Base-by-base conservation (phyloP, 106 monocot species). In the Dendrobium officinale region DNA sequence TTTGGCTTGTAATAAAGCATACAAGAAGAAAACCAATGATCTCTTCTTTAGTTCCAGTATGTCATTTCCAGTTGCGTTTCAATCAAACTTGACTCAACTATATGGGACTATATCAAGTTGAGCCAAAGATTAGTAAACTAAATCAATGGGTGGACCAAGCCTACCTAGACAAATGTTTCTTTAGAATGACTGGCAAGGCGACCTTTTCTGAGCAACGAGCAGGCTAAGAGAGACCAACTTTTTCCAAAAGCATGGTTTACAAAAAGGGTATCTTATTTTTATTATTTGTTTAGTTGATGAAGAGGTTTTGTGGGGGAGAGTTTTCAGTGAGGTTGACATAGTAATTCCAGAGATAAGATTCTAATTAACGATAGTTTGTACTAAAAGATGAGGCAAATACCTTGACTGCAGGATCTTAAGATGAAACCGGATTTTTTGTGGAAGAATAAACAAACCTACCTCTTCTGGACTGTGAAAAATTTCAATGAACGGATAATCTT, bases 401-500 rank as follows among this genome's bases (percentile, higher is more conserved):
- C 10, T 66, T 66, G 15, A 24, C 26, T 24, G 26, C n/a, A 10
- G n/a, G 24, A 66, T 66, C 8, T 66, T 66, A 66, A 8, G 64
- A 66, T 66, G 64, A 26, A 24, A 26, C 64, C 26, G 1, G 64
- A 66, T 26, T 66, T 6, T 6, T 26, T 66, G 10, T 66, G 26
- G 26, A 66, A 66, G 24, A 24, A 66, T 7, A 66, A 26, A 66
- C 24, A 66, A 66, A 66, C 93, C 77, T 80, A 96, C 94, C 81
- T 97, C 90, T 79, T 94, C 90, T 42, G 97, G 94, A 72, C 87
- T 94, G 84, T 91, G 86, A 86, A 92, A 97, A 72, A 94, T 83
- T 87, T 97, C 97, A 78, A 97, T 90, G 82, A 97, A 97, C 17
- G 96, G 96, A 79, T 97, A 97, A 1, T 97, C 96, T 55, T 90